Base-by-base conservation (phyloP, 306 rosid species). In the Carpinus viminea region DNA sequence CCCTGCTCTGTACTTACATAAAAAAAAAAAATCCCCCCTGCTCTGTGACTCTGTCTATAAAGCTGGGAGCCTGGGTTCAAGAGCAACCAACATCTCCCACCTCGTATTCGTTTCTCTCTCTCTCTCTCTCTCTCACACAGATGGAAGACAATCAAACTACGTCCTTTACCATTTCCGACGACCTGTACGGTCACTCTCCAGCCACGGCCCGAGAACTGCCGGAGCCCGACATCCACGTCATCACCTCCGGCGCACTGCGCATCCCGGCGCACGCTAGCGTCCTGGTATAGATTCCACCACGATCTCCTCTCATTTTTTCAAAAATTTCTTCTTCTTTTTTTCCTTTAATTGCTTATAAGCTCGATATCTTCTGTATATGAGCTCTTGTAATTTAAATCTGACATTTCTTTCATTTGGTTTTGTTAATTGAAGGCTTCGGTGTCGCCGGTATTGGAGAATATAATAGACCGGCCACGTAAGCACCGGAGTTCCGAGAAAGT, bases 401-500 rank as follows among this genome's bases (percentile, higher is more conserved):
- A 38, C 51, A 38, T 61, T 70, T 41, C 2, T 0, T 61, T 12
- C 41, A 0, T 8, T 0, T 16, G 28, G 76, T 15, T 8, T 64
- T 53, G 12, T 10, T 18, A 79, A 38, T 3, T 64, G 52, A 4
- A 93, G 98, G 98, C 91, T 36, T 87, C 90, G 2, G 68, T 70
- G 54, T 95, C 99, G 21, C 97, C 97, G 73, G 96, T 95, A 7
- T 76, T 93, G 52, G 97, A 91, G 71, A 93, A 81, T 68, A 75
- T 89, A 21, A 86, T 95, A 10, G 91, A 90, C 65, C 91, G 83
- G 59, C 97, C 98, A 16, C 81, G 83, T 10, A 91, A 89, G 84
- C 86, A 88, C 61, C 87, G 92, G 36, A 83, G 88, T 85, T 89
- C 88, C 72, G 89, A 85, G 72, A 76, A 77, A 74, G 77, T 89